Conservation (phyloP, 495 filamentous ascomycete species). For the Aspergillus asperescens region DNA sequence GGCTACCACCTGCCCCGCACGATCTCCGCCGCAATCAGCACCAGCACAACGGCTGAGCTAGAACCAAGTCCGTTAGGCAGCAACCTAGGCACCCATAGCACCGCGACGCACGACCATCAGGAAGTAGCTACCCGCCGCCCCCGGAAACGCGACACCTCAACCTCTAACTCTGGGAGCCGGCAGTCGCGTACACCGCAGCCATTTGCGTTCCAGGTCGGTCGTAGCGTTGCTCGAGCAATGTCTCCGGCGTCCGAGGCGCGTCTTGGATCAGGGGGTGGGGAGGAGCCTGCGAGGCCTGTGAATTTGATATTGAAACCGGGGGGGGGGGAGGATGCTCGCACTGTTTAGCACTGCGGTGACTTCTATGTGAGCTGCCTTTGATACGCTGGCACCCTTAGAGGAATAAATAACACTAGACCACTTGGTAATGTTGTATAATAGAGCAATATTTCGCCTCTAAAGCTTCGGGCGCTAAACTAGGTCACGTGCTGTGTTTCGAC, state of each 20-base stretch:
- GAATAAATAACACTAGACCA: too few species aligned
- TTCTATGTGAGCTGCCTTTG: too few species aligned
- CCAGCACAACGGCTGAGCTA: slow-evolving; percentile 27
- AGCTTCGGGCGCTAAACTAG: too few species aligned
- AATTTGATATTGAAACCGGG: slow-evolving; percentile 23
- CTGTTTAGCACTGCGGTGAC: too few species aligned
- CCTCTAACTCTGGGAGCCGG: neutral
- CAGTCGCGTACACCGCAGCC: slow-evolving; percentile 26
- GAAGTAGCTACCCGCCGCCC: slow-evolving; percentile 20
- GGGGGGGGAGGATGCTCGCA: neutral
- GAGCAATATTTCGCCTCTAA: too few species aligned
- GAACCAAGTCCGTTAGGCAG: slow-evolving; percentile 30
- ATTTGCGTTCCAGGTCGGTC: slow-evolving; percentile 48
- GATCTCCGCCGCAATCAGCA: slow-evolving; percentile 55
- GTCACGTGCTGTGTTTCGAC: too few species aligned
- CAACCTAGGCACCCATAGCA: slow-evolving; percentile 33
- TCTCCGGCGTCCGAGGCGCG: slow-evolving; percentile 14
- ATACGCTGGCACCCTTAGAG: too few species aligned
- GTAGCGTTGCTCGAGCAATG: slow-evolving; percentile 35
- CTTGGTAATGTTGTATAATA: too few species aligned
- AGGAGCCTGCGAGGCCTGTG: slow-evolving; percentile 36
- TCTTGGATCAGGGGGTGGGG: slow-evolving; percentile 21
- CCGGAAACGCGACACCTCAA: slow-evolving; percentile 21
- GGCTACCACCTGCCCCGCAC: slow-evolving; percentile 76
- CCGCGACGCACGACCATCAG: slow-evolving; percentile 26